A percentile compares a stretch with the other conserved stretches of the same genome.
These are phyloP conservation scores for Xylariaceae sp. DNA, from an alignment of 2,329 filamentous ascomycete species.

Conservation along the genomic window DNA sequence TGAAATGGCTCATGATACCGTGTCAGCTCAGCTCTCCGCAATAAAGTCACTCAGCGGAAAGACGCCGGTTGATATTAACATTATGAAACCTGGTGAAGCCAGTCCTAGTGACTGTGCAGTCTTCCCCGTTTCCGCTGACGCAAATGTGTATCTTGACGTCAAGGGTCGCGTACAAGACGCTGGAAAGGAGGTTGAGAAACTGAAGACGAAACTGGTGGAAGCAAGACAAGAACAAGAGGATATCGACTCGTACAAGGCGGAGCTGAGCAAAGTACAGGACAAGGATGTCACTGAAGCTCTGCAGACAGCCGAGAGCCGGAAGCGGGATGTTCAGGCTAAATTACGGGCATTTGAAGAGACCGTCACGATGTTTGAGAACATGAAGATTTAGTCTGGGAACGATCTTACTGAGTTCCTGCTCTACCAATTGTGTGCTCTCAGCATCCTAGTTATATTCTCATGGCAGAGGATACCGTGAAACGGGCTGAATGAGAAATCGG, in stretches of 20 bases:
- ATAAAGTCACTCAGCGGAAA: constrained; percentile 5
- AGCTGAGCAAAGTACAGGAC: constrained; percentile 3
- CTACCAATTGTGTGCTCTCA: not conserved
- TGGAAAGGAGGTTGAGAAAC: not conserved
- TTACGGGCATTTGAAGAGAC: constrained; percentile 1
- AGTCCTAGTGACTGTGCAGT: not conserved
- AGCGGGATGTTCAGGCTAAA: not conserved
- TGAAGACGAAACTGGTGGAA: not conserved
- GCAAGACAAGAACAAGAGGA: not conserved
- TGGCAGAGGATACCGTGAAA: not conserved
- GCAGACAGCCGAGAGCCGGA: not conserved
- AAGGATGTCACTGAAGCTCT: constrained; percentile 1
- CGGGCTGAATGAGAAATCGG: not conserved
- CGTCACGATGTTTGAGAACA: not conserved
- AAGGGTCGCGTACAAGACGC: constrained; percentile 1
- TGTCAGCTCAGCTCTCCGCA: constrained; percentile 3
- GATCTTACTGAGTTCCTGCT: not conserved
- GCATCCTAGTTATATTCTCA: not conserved
- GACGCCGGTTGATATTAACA: constrained; percentile 1
- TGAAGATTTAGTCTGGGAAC: not conserved
- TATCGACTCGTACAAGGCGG: not conserved
- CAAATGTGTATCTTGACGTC: constrained; percentile 1
- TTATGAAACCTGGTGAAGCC: not conserved
- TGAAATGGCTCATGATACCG: not conserved
- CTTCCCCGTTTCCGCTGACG: constrained; percentile 2